These are phyloP conservation scores for Cichorium intybus DNA, from an alignment of 140 eudicot genomes.

Conservation along the genomic window DNA sequence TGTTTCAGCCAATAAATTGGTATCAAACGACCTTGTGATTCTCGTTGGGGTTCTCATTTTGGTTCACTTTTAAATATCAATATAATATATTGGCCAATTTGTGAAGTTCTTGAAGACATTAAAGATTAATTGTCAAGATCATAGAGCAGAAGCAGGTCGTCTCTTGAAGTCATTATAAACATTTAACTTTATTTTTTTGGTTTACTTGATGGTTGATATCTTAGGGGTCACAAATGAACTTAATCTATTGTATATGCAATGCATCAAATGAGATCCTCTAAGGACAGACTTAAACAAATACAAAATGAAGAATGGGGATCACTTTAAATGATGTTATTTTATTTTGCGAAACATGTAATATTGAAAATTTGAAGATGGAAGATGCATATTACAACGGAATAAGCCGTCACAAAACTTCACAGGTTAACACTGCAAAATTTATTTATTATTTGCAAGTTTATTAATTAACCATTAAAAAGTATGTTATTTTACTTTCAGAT, in stretches of 20 bases:
- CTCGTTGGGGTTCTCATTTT: not conserved
- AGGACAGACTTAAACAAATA: constrained; percentile 9
- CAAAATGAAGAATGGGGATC: constrained; percentile 20
- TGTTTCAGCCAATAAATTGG: no score
- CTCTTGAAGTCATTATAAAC: not conserved
- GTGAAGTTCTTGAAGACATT: not conserved
- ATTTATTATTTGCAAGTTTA: no score
- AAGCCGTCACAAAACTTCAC: not conserved
- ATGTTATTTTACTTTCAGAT: no score
- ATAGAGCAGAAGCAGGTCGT: not conserved
- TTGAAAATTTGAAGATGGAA: constrained; percentile 8
- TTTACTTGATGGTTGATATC: not conserved
- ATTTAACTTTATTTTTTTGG: not conserved
- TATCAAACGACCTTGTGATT: no score
- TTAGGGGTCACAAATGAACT: not conserved
- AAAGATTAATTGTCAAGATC: not conserved
- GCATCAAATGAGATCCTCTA: constrained; percentile 7
- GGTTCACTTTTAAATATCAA: not conserved
- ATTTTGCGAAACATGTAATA: constrained; percentile 2
- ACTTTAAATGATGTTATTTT: not conserved
- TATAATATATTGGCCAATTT: not conserved
- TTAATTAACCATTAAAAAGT: no score
- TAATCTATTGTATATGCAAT: constrained; percentile 27
- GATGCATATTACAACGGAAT: not conserved
- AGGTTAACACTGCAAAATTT: not conserved